Evolutionary conservation across 352 stramenopile genomes (phyloP), one percentile per base, ranked within the genome.

Genomic region (Phytopythium litorale): DNA sequence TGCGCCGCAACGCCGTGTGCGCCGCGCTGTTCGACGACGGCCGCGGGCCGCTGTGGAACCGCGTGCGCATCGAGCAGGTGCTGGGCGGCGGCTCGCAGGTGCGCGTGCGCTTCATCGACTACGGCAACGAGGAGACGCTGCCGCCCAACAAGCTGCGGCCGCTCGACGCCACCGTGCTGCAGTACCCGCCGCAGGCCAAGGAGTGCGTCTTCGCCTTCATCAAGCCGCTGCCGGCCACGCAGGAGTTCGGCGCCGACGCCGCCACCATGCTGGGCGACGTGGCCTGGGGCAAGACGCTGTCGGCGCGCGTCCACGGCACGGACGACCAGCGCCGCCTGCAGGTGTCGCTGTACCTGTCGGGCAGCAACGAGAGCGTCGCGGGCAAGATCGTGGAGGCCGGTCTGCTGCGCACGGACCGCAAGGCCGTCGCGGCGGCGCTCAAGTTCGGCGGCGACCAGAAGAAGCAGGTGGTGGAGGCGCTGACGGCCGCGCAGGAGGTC

Each of bases 1-100:
- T 97, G 28, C 94, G 95, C 38, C 80, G 86, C 48, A 96, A 97
- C 48, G 90, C 87, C 32, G 75, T 97, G 40, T 95, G 96, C 57
- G 95, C 94, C 52, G 95, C 94, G n/a, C 78, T 99, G 4, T 99
- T 98, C 66, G 91, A 98, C 64, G 97, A 99, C 67, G 95, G 94
- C 53, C 89, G 78, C 45, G 92, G 92, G 7, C 90, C 88, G 21
- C 68, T 89, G 33, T 99, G 96, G 96, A 99, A 98, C 81, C 91
- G 97, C 60, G 96, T 87, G 16, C 96, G 96, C 58, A 77, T 99
- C 43, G 86, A 95, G 64, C 81, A 81, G 54, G 72, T 92, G 45
- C 64, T 89, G 60, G 56, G 73, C 3, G 78, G 93, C 43, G 81
- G 78, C 40, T 81, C 73, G 7, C 53, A 58, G 21, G 79, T 72